A percentile compares a stretch with the other conserved stretches of the same genome.
phyloP scores from a whole-genome alignment of 163 green algal genomes.

The Volvox carteri region DNA sequence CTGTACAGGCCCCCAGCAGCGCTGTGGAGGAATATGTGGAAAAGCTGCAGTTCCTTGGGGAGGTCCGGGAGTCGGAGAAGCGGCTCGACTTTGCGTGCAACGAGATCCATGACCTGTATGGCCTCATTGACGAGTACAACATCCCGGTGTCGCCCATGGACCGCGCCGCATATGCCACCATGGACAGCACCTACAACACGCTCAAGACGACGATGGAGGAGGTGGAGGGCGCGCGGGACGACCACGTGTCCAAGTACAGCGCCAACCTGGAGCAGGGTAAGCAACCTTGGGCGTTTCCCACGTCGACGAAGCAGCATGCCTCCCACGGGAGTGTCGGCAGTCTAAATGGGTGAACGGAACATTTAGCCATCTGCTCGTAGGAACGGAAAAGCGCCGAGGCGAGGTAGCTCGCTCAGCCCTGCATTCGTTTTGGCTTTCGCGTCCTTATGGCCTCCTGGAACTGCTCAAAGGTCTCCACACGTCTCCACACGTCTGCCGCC shows the following conservation, averaged over 20 bases:
- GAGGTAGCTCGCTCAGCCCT: no score
- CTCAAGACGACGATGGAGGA: constrained; percentile 82
- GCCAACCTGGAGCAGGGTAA: constrained; percentile 77
- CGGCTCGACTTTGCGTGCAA: constrained; percentile 65
- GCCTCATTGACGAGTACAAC: constrained; percentile 83
- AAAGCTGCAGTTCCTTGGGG: constrained; percentile 78
- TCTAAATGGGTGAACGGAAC: no score
- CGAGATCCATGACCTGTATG: constrained; percentile 82
- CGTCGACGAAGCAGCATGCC: no score
- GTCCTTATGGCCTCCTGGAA: no score
- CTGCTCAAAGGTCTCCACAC: no score
- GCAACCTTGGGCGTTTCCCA: background rate
- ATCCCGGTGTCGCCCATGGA: constrained; percentile 82
- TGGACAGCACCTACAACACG: constrained; percentile 77
- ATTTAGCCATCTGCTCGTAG: no score
- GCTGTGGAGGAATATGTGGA: constrained; percentile 86
- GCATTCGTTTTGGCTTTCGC: no score
- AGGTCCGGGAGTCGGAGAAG: constrained; percentile 63
- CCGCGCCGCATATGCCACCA: constrained; percentile 79
- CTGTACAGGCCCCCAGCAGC: constrained; percentile 47
- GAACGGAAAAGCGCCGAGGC: no score
- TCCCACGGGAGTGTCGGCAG: no score
- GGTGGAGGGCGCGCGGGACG: constrained; percentile 77
- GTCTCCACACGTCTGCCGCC: no score
- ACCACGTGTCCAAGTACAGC: constrained; percentile 80